Base-by-base conservation (phyloP, 495 filamentous ascomycete genomes). In the Cairneyella variabilis region DNA sequence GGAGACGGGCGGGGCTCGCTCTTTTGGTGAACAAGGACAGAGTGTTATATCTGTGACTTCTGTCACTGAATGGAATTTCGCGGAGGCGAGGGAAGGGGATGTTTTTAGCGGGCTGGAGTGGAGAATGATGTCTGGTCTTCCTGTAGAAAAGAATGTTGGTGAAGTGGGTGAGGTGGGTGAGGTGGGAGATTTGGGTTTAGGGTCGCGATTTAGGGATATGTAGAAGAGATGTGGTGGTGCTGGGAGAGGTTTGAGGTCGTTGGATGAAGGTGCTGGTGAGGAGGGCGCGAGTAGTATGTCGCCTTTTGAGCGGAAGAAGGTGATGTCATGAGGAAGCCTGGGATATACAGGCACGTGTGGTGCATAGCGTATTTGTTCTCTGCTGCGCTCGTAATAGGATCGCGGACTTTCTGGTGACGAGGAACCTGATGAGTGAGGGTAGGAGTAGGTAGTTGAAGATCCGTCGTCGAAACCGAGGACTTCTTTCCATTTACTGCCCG, bases 381-480 rank as follows among this genome's bases (percentile, higher is more conserved):
- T 3, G 16, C 21, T 51, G n/a, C 26, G 20, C 14, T 11, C 32
- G 11, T 39, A n/a, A 38, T 9, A 20, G 4, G 17, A 37, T 8
- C 18, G 16, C 38, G 20, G 14, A 18, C 26, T 49, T 5, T 14
- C 41, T 41, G 39, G 36, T 16, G 38, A 30, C 12, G 17, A n/a
- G n/a, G n/a, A 20, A 43, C 41, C 41, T 26, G 54, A 26, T 3
- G 47, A 22, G 30, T 27, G 30, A 41, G 54, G 28, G 26, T 56
- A 37, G 10, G 22, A n/a, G n/a, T n/a, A n/a, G 14, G n/a, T 14
- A 11, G 23, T 5, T 17, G 22, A 3, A n/a, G 22, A 27, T 14
- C 58, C 58, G 18, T 60, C 58, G 27, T 60, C 58, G 39, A 60
- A 60, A 18, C 58, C 58, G 2, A 60, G 38, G 17, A 60, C 53